Evolutionary conservation across 2,329 filamentous ascomycete genomes (phyloP).

Genomic region (Cladorrhinum sp.): DNA sequence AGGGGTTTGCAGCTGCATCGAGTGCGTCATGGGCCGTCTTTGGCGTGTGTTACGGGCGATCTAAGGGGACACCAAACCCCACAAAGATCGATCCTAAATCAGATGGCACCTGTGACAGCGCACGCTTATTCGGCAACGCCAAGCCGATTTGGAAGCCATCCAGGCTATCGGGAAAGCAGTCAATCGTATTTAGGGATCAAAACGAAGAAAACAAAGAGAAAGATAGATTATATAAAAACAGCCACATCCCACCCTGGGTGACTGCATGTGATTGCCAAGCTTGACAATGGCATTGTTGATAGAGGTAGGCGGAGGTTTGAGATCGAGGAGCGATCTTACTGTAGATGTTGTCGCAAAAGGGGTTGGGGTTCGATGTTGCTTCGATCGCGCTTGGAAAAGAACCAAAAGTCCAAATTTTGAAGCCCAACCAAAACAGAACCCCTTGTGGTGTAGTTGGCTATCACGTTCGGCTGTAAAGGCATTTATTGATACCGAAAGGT

Average conservation of each 20-base stretch:
- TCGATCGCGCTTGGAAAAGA: no score
- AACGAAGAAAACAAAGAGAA: no score
- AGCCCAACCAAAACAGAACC: not conserved
- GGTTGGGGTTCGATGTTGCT: no score
- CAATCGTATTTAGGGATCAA: no score
- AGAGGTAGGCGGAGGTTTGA: no score
- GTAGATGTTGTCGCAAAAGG: no score
- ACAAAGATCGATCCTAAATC: not conserved
- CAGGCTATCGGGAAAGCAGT: not conserved
- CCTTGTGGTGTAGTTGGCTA: slow-evolving; percentile 13
- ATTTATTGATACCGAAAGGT: slow-evolving; percentile 14
- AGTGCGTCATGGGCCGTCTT: not conserved
- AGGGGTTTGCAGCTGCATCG: not conserved
- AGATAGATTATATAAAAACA: no score
- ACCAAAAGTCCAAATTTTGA: no score
- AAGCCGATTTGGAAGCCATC: not conserved
- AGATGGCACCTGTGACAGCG: not conserved
- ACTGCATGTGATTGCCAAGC: no score
- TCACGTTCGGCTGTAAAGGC: slow-evolving; percentile 12
- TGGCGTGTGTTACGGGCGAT: not conserved
- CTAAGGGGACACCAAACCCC: not conserved
- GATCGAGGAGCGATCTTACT: no score
- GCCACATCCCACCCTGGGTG: no score
- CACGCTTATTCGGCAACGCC: not conserved
- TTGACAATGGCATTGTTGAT: no score